Conservation (phyloP, 257 asterid species). For the Fraxinus anomala region DNA sequence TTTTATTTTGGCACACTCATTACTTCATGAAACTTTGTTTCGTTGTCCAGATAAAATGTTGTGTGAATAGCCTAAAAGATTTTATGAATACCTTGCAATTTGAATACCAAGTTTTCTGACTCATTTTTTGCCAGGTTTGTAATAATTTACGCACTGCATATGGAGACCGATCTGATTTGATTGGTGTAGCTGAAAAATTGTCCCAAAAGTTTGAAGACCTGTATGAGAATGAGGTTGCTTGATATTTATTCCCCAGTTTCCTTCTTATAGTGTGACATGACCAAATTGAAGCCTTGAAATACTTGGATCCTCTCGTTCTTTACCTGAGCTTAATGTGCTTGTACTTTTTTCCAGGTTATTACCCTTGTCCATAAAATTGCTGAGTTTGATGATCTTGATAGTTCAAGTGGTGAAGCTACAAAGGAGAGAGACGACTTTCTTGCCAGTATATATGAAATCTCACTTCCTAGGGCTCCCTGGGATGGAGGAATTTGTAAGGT, state of each 20-base stretch:
- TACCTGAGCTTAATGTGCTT: conserved; percentile 24
- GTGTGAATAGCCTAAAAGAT: neutral
- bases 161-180: conserved; percentile 64
- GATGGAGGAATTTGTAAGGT: conserved; percentile 95
- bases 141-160: conserved; percentile 68
- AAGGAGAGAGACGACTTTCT: conserved; percentile 70
- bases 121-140: conserved; percentile 63
- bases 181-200: conserved; percentile 65
- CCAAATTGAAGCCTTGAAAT: neutral
- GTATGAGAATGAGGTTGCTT: conserved; percentile 75
- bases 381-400: conserved; percentile 39
- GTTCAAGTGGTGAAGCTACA: conserved; percentile 48
- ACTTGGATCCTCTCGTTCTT: conserved; percentile 9
- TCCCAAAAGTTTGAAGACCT: conserved; percentile 69
- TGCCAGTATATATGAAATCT: conserved; percentile 48
- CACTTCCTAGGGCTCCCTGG: conserved; percentile 97
- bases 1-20: neutral
- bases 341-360: conserved; percentile 56
- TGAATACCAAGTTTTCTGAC: conserved; percentile 23
- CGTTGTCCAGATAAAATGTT: neutral
- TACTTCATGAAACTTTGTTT: neutral
- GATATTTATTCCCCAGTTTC: conserved; percentile 24
- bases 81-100: neutral
- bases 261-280: neutral
- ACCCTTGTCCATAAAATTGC: conserved; percentile 55